A percentile compares a stretch with the other conserved stretches of the same genome.
Conservation (phyloP, 2,329 filamentous ascomycete species). For the Alternaria triticimaculans region DNA sequence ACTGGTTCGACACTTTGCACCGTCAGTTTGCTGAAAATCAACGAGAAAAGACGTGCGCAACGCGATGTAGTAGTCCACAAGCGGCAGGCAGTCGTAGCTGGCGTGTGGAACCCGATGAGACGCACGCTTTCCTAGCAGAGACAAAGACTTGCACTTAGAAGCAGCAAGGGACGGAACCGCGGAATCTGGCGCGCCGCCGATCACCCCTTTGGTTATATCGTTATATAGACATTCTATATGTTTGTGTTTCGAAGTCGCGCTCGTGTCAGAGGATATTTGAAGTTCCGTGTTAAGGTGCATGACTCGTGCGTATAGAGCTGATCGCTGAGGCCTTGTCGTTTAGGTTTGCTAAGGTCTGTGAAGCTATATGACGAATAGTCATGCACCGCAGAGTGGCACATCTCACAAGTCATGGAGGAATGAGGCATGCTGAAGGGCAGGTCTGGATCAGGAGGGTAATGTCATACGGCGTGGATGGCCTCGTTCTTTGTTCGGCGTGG, state of each 20-base stretch:
- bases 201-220: background rate
- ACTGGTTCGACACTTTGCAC: background rate
- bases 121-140: background rate
- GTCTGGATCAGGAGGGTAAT: background rate
- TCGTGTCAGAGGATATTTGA: background rate
- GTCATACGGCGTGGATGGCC: background rate
- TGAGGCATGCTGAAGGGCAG: background rate
- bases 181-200: background rate
- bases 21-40: background rate
- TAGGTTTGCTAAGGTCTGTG: background rate
- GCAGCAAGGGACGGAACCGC: background rate
- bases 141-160: background rate
- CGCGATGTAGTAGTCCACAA: background rate
- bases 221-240: background rate
- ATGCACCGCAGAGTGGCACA: background rate
- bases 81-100: background rate
- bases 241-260: background rate
- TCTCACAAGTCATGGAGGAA: background rate
- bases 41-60: background rate
- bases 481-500: background rate
- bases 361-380: background rate
- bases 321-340: background rate
- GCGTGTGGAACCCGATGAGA: background rate
- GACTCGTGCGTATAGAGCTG: conserved; percentile 2
- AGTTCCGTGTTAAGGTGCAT: background rate